These are phyloP conservation scores for Eremothecium sinecaudum DNA, from an alignment of 1,139 yeast genomes.

Conservation along the genomic window DNA sequence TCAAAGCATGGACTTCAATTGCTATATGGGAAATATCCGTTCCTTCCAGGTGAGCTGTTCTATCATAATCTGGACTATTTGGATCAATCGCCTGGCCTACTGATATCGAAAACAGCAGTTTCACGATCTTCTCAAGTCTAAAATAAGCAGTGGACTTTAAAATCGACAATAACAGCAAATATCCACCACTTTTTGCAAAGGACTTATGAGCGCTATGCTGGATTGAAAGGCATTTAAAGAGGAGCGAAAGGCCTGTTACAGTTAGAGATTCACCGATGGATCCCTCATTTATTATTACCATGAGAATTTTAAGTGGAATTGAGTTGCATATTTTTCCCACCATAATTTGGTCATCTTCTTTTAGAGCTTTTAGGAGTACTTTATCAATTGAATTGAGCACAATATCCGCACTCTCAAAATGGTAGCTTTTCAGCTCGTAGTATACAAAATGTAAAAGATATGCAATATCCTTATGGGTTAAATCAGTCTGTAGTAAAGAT, in stretches of 20 bases:
- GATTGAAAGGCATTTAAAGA: slow-evolving; percentile 42
- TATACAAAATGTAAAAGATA: slow-evolving; percentile 37
- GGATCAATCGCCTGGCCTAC: slow-evolving; percentile 23
- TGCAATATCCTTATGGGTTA: slow-evolving; percentile 35
- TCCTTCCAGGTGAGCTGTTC: no score
- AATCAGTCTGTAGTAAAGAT: slow-evolving; percentile 33
- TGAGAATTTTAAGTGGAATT: slow-evolving; percentile 56
- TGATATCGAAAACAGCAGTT: background rate
- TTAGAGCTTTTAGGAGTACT: slow-evolving; percentile 10
- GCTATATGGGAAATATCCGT: no score
- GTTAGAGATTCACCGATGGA: slow-evolving; percentile 34
- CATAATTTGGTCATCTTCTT: slow-evolving; percentile 12
- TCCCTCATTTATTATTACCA: slow-evolving; percentile 43
- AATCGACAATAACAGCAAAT: slow-evolving; percentile 40
- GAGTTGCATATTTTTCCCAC: slow-evolving; percentile 38
- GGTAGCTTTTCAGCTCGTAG: slow-evolving; percentile 31
- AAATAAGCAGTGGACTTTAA: no score
- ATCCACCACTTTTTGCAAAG: slow-evolving; percentile 48
- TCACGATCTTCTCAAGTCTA: background rate
- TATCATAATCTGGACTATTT: background rate
- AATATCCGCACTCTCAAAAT: slow-evolving; percentile 15
- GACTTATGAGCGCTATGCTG: slow-evolving; percentile 41
- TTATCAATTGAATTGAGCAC: slow-evolving; percentile 13
- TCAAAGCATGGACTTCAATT: background rate
- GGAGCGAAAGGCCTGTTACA: slow-evolving; percentile 40